Conservation (phyloP, 225 moss, liverwort and hornwort species). For the Sphagnum contortum region DNA sequence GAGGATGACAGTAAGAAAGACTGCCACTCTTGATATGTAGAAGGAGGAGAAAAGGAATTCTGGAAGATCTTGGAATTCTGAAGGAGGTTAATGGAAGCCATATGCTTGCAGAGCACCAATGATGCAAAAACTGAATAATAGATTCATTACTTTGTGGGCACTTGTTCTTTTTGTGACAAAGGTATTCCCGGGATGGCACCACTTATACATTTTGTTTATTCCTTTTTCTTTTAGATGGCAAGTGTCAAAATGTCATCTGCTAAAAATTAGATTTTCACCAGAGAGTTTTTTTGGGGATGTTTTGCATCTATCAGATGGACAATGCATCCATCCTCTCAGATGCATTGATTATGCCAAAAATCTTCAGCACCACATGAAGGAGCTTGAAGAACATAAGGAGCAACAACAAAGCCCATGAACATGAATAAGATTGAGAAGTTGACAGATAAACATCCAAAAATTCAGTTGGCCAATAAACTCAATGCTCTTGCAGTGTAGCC, state of each 20-base stretch:
- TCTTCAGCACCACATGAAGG: slow-evolving; percentile 60
- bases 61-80: slow-evolving; percentile 30
- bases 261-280: background rate
- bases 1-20: slow-evolving; percentile 35
- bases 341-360: slow-evolving; percentile 83
- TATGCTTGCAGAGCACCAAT: slow-evolving; percentile 76
- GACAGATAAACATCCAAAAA: too few species aligned
- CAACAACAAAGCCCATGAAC: too few species aligned
- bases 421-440: too few species aligned
- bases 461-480: too few species aligned
- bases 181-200: slow-evolving; percentile 18
- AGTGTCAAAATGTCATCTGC: background rate
- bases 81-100: slow-evolving; percentile 85
- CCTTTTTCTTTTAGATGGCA: background rate
- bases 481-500: too few species aligned
- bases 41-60: slow-evolving; percentile 11
- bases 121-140: slow-evolving; percentile 85
- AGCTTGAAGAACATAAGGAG: slow-evolving; percentile 32
- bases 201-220: background rate
- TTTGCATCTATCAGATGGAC: slow-evolving; percentile 61
- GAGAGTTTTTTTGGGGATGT: slow-evolving; percentile 1
- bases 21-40: slow-evolving; percentile 9
- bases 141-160: slow-evolving; percentile 74
- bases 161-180: slow-evolving; percentile 89
- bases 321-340: slow-evolving; percentile 93